phyloP scores from a whole-genome alignment of 2,329 filamentous ascomycete genomes.

The Daldinia sp. region DNA sequence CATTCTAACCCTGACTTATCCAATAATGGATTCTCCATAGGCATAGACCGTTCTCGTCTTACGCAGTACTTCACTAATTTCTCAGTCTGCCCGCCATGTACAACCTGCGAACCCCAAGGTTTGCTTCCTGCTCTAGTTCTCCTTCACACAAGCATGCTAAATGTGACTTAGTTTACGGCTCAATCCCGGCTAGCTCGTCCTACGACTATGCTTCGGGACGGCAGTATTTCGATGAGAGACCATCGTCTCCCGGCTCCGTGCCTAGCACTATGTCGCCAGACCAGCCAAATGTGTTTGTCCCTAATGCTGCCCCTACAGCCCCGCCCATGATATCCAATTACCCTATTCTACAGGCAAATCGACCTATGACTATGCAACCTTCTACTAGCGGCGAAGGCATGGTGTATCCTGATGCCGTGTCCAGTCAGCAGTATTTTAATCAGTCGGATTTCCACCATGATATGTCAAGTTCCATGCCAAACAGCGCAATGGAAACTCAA shows the following conservation, averaged over 20 bases:
- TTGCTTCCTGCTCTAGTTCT: slow-evolving; percentile 42
- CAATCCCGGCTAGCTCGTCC: slow-evolving; percentile 45
- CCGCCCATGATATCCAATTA: slow-evolving; percentile 53
- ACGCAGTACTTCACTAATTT: slow-evolving; percentile 53
- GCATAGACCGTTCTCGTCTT: slow-evolving; percentile 50
- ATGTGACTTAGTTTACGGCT: slow-evolving; percentile 47
- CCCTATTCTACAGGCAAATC: slow-evolving; percentile 54
- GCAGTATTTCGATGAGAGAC: slow-evolving; percentile 46
- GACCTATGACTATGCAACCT: slow-evolving; percentile 48
- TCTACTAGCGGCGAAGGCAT: slow-evolving; percentile 55
- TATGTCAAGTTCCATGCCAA: slow-evolving; percentile 41
- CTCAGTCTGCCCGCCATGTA: slow-evolving; percentile 53
- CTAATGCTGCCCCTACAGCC: slow-evolving; percentile 48
- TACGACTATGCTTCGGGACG: slow-evolving; percentile 45
- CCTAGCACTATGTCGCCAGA: slow-evolving; percentile 48
- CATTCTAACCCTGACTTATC: slow-evolving; percentile 28
- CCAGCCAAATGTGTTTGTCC: slow-evolving; percentile 48
- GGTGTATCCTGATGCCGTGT: slow-evolving; percentile 54
- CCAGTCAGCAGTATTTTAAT: slow-evolving; percentile 46
- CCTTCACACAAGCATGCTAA: slow-evolving; percentile 42
- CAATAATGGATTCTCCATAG: slow-evolving; percentile 39
- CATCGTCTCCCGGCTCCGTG: slow-evolving; percentile 40
- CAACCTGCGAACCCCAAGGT: slow-evolving; percentile 54
- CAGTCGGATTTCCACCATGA: slow-evolving; percentile 43
- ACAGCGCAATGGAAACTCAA: slow-evolving; percentile 41